These are phyloP conservation scores for Aspergillus latus DNA, from an alignment of 2,329 filamentous ascomycete species.

Conservation along the genomic window DNA sequence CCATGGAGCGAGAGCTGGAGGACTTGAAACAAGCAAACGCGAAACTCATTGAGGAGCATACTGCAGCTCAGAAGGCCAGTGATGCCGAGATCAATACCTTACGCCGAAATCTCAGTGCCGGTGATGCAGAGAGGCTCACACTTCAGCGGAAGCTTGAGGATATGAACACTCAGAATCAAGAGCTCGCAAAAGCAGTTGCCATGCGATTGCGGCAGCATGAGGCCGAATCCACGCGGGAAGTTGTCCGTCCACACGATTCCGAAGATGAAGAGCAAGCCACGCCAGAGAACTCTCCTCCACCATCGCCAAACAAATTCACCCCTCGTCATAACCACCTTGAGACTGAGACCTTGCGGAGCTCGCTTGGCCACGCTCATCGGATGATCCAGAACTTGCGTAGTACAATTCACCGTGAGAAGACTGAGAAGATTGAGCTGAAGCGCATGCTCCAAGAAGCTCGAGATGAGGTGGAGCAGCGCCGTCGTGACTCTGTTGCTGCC, in stretches of 20 bases:
- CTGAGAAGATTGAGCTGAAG: conserved; percentile 93
- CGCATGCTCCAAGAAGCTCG: conserved; percentile 92
- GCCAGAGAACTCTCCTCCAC: conserved; percentile 85
- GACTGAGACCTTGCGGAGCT: conserved; percentile 91
- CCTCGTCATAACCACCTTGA: conserved; percentile 91
- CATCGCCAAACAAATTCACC: conserved; percentile 87
- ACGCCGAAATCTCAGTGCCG: conserved; percentile 74
- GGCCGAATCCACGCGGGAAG: conserved; percentile 58
- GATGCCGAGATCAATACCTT: conserved; percentile 87
- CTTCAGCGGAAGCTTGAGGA: conserved; percentile 87
- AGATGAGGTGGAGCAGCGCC: conserved; percentile 78
- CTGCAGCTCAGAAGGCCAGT: conserved; percentile 73
- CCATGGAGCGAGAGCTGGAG: conserved; percentile 81
- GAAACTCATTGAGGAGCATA: conserved; percentile 78
- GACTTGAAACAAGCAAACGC: conserved; percentile 79
- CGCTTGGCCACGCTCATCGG: conserved; percentile 87
- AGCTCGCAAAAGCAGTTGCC: conserved; percentile 81
- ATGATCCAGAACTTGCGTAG: conserved; percentile 96
- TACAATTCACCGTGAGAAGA: conserved; percentile 96
- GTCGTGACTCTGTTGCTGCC: conserved; percentile 51
- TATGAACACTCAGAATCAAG: conserved; percentile 81
- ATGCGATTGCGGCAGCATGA: conserved; percentile 69
- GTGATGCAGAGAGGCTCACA: conserved; percentile 73
- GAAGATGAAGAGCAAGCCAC: conserved; percentile 68
- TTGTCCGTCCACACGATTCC: conserved; percentile 64